Percentiles rank a stretch among this genome's conserved stretches.
Evolutionary conservation across 2,329 filamentous ascomycete species (phyloP).

Genomic region (Emergomyces pasteurianus): DNA sequence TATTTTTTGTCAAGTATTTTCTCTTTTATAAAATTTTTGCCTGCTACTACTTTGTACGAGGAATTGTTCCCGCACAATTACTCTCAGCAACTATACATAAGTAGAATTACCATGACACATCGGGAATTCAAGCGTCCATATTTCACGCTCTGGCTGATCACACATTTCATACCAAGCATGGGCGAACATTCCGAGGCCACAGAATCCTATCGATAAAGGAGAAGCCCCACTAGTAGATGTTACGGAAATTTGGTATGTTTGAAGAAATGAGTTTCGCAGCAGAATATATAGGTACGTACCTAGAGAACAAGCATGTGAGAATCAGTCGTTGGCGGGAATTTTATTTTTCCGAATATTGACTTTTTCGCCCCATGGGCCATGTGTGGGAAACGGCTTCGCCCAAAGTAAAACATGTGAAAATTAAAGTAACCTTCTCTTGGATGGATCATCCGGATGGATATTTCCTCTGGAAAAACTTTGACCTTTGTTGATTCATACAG

Average conservation of each 20-base stretch:
- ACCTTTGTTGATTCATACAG: neutral
- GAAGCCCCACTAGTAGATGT: neutral
- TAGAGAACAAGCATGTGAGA: conserved; percentile 2
- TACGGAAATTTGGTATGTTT: neutral
- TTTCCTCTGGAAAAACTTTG: neutral
- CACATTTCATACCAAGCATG: neutral
- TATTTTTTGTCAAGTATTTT: too few relatives aligned
- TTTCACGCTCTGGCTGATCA: neutral
- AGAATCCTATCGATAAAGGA: neutral
- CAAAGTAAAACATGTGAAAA: neutral
- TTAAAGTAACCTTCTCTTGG: neutral
- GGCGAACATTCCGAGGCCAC: neutral
- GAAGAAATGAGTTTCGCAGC: too few relatives aligned
- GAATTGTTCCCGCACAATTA: too few relatives aligned
- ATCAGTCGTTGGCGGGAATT: neutral
- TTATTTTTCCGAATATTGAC: neutral
- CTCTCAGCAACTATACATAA: too few relatives aligned
- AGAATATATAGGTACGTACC: too few relatives aligned
- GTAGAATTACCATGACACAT: neutral
- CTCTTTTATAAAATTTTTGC: too few relatives aligned
- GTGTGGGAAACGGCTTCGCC: neutral
- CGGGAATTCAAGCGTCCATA: neutral
- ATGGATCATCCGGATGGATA: too few relatives aligned
- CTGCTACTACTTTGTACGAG: too few relatives aligned
- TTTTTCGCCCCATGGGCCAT: neutral